These are phyloP conservation scores for Turritis glabra DNA, from an alignment of 345 rosid genomes.

Conservation along the genomic window DNA sequence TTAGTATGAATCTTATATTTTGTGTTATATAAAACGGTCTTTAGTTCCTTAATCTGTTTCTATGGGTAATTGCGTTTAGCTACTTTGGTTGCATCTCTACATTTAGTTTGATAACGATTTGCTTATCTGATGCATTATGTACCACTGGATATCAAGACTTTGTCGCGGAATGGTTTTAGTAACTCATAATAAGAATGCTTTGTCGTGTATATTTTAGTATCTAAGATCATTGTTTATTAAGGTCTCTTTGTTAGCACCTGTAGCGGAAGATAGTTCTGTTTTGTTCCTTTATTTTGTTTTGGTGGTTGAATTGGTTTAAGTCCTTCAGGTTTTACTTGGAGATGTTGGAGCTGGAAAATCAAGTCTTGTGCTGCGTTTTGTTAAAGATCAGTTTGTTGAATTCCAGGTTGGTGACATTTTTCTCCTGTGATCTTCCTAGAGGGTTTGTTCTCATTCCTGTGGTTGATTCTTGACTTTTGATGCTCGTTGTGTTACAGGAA, in stretches of 20 bases:
- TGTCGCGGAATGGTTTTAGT: too few species aligned
- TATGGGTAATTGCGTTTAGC: too few species aligned
- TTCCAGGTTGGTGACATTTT: conserved; percentile 47
- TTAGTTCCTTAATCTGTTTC: too few species aligned
- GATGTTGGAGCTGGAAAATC: conserved; percentile 70
- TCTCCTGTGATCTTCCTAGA: not conserved
- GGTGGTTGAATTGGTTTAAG: conserved; percentile 7
- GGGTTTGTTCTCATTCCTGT: not conserved
- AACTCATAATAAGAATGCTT: too few species aligned
- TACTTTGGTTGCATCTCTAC: too few species aligned
- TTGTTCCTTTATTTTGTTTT: not conserved
- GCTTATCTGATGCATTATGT: too few species aligned
- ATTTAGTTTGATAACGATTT: too few species aligned
- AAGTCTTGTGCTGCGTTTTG: conserved; percentile 59
- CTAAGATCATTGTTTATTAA: not conserved
- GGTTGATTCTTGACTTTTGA: not conserved
- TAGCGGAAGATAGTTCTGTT: not conserved
- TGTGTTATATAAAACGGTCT: too few species aligned
- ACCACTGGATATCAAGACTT: too few species aligned
- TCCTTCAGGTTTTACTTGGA: conserved; percentile 56
- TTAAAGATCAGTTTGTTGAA: conserved; percentile 62
- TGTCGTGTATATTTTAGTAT: not conserved
- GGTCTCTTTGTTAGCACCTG: not conserved
- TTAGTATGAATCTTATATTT: too few species aligned
- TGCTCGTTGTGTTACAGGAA: conserved; percentile 43